Evolutionary conservation across 495 filamentous ascomycete species (phyloP), one percentile per base, ranked within the genome.

Genomic region (Neurospora hispaniola): DNA sequence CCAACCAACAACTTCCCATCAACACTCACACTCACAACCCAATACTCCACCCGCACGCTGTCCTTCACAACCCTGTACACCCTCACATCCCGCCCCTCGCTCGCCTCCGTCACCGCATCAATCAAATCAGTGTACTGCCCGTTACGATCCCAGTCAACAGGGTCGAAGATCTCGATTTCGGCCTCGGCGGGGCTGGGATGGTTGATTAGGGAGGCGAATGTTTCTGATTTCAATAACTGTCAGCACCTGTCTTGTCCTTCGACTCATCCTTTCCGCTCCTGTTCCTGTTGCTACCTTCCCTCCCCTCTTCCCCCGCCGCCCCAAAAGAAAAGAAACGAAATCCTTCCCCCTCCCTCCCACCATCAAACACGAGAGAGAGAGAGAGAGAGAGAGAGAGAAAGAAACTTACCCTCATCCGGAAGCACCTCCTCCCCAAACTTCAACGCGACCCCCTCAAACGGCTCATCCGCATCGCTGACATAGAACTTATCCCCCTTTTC

Each of bases 391-490:
- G 5, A 38, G 4, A 38, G 5, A 40, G 9, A 40, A 2, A 40
- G 69, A 78, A 68, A 73, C 85, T 46, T 78, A 91, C 90, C 86
- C 79, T 89, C 83, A 79, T 88, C 88, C 44, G 90, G 90, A 79
- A 91, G 85, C 48, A 80, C 79, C 44, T 72, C 78, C 48, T 88
- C 89, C 59, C 85, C 83, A 86, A 86, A 94, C 73, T 81, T 83
- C 75, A 97, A 77, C 70, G 83, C 86, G 5, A 97, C 93, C 2
- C 89, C 87, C 78, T 90, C 90, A 80, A 94, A 97, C 43, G 91
- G 91, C 82, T 95, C 92, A 81, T 97, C 94, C 7, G 92, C 87
- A 73, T 97, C 94, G 71, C 90, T 94, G 5, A 87, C 79, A 80
- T 95, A 96, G 77, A 89, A 91, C 68, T 82, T 85, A 71, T 92